Conservation (phyloP, 345 rosid genomes). For the Syzygium aqueum region DNA sequence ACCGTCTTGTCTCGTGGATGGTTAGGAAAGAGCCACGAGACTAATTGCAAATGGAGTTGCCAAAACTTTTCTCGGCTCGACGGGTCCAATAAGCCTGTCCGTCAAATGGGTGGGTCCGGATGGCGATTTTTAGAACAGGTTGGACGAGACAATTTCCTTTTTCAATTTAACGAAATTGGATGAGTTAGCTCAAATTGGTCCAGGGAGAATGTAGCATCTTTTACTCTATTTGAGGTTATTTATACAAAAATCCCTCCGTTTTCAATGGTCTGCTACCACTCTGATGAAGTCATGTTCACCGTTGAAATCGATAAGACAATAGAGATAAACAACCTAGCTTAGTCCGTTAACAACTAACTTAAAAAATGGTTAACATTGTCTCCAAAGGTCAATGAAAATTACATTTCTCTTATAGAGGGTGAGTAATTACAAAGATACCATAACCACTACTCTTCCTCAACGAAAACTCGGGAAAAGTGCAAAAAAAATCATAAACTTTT, state of each 20-base stretch:
- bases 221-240: no score
- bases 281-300: background rate
- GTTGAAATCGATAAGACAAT: background rate
- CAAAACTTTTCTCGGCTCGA: background rate
- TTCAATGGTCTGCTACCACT: background rate
- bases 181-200: no score
- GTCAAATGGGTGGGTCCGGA: background rate
- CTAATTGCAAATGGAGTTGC: background rate
- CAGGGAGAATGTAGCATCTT: no score
- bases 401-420: background rate
- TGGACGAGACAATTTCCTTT: background rate
- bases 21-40: background rate
- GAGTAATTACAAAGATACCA: background rate
- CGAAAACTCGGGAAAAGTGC: no score
- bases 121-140: rapidly evolving
- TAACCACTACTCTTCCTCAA: background rate
- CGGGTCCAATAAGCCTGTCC: background rate
- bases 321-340: background rate
- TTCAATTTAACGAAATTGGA: background rate
- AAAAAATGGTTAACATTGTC: background rate
- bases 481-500: no score
- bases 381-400: background rate
- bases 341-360: background rate
- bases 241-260: background rate
- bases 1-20: rapidly evolving